Evolutionary conservation across 1,139 yeast species (phyloP).

Genomic region (Kluyveromyces sp.): DNA sequence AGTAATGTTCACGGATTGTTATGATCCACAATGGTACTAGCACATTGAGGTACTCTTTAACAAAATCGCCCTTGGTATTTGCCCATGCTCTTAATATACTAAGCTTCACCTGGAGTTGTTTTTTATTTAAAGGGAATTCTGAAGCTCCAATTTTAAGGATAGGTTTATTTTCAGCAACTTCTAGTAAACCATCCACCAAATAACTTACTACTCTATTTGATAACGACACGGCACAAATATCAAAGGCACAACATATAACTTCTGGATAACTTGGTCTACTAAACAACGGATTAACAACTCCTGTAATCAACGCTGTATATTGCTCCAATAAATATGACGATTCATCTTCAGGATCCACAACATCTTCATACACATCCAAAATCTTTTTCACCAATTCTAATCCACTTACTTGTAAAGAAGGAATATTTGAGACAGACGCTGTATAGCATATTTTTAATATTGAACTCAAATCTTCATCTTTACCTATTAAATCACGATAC

Average conservation of each 20-base stretch:
- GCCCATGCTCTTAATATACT: too few species aligned
- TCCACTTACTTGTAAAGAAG: conserved; percentile 24
- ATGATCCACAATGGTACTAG: conserved; percentile 76
- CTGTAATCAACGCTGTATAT: conserved; percentile 88
- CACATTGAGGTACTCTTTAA: conserved; percentile 42
- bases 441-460: neutral
- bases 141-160: conserved; percentile 34
- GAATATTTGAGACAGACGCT: neutral
- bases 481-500: neutral
- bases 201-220: conserved; percentile 39
- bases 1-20: conserved; percentile 47
- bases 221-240: conserved; percentile 64
- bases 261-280: conserved; percentile 62
- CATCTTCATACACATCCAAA: conserved; percentile 43
- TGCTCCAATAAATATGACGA: conserved; percentile 73
- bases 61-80: conserved; percentile 34
- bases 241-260: conserved; percentile 70
- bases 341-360: conserved; percentile 54
- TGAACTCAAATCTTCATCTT: neutral
- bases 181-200: conserved; percentile 38
- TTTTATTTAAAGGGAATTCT: conserved; percentile 29
- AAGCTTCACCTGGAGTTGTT: conserved; percentile 12
- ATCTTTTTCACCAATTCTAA: conserved; percentile 51
- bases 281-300: conserved; percentile 90
- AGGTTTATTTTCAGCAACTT: conserved; percentile 29